A percentile compares a stretch with the other conserved stretches of the same genome.
Conservation (phyloP, 129 eudicot species). For the Tanacetum coccineum region DNA sequence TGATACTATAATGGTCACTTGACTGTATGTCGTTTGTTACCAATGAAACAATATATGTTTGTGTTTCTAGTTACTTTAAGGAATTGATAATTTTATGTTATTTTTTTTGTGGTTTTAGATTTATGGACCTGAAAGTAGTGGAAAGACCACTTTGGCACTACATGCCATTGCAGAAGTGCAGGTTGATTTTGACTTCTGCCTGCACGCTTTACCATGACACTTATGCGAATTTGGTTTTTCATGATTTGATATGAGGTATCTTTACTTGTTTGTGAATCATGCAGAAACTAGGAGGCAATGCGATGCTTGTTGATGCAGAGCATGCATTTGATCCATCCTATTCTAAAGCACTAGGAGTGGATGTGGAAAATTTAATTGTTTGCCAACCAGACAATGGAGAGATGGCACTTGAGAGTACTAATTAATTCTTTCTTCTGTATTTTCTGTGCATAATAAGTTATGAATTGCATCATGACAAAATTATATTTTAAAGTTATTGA, state of each 20-base stretch:
- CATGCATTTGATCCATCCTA: constrained; percentile 99
- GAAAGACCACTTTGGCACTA: constrained; percentile 94
- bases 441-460: constrained; percentile 18
- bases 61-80: constrained; percentile 1
- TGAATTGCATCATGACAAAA: constrained; percentile 17
- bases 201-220: constrained; percentile 1
- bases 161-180: constrained; percentile 99
- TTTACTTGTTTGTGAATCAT: constrained; percentile 13
- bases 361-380: constrained; percentile 92
- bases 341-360: constrained; percentile 95
- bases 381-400: constrained; percentile 99
- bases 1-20: background rate
- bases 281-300: constrained; percentile 93
- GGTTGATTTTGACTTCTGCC: constrained; percentile 40
- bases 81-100: constrained; percentile 8
- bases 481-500: background rate
- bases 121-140: constrained; percentile 99
- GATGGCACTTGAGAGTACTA: constrained; percentile 96
- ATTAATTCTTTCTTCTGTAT: constrained; percentile 21
- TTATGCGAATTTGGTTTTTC: background rate
- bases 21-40: background rate
- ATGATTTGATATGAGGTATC: background rate
- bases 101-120: constrained; percentile 44
- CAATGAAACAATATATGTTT: background rate
- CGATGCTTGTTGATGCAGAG: constrained; percentile 99